These are phyloP conservation scores for Achlya hypogyna DNA, from an alignment of 352 stramenopile genomes.

Conservation along the genomic window DNA sequence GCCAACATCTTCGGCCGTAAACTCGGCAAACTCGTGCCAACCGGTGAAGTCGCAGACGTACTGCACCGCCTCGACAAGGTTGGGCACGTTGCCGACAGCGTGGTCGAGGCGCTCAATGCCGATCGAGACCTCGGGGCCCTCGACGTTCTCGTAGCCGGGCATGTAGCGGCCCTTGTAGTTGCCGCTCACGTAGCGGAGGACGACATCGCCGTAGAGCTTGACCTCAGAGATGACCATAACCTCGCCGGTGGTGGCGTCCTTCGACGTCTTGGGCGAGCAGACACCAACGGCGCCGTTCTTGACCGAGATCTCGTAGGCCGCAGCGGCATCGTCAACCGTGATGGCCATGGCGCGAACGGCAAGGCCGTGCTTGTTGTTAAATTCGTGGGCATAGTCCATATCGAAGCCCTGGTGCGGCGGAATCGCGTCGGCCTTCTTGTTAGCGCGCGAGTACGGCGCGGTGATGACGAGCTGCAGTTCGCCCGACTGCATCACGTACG, in stretches of 20 bases:
- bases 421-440: slow-evolving; percentile 33
- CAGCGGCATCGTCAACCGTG: slow-evolving; percentile 58
- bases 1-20: slow-evolving; percentile 90
- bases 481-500: slow-evolving; percentile 75
- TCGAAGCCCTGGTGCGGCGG: slow-evolving; percentile 28
- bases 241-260: slow-evolving; percentile 50
- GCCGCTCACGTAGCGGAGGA: slow-evolving; percentile 79
- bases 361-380: slow-evolving; percentile 74
- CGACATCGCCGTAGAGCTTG: slow-evolving; percentile 81
- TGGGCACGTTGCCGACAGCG: slow-evolving; percentile 85
- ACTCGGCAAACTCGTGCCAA: slow-evolving; percentile 93
- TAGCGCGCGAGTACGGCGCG: slow-evolving; percentile 72
- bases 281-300: slow-evolving; percentile 59
- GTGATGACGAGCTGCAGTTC: slow-evolving; percentile 83
- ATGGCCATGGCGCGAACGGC: slow-evolving; percentile 74
- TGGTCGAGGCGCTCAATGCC: slow-evolving; percentile 85
- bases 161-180: slow-evolving; percentile 66
- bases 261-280: slow-evolving; percentile 43
- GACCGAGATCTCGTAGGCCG: slow-evolving; percentile 67
- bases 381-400: slow-evolving; percentile 46
- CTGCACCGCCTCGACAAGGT: slow-evolving; percentile 75
- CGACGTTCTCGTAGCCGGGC: slow-evolving; percentile 55
- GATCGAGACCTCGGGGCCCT: slow-evolving; percentile 42
- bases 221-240: slow-evolving; percentile 62
- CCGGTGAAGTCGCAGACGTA: slow-evolving; percentile 74